phyloP scores from a whole-genome alignment of 2,329 filamentous ascomycete genomes.

The Colletotrichum somersetense region DNA sequence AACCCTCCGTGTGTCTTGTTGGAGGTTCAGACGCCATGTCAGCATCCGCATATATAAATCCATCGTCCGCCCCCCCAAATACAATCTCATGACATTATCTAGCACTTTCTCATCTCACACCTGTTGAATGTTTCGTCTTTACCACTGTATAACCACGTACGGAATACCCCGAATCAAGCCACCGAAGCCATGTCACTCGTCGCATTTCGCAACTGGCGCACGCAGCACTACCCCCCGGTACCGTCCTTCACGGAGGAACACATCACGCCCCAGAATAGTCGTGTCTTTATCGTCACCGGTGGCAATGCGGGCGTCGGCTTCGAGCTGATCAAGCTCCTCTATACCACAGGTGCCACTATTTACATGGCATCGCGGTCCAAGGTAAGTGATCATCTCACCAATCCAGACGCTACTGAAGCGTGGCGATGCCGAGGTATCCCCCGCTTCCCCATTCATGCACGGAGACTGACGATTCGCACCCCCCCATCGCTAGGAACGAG shows the following conservation, averaged over 20 bases:
- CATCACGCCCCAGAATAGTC: conserved; percentile 46
- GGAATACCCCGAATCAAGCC: background rate
- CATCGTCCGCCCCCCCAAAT: too few relatives aligned
- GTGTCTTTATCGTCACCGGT: conserved; percentile 62
- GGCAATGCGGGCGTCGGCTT: conserved; percentile 58
- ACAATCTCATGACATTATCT: background rate
- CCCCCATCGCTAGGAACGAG: conserved; percentile 45
- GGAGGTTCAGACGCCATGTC: background rate
- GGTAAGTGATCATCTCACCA: conserved; percentile 33
- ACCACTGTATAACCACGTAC: background rate
- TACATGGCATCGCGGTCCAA: conserved; percentile 63
- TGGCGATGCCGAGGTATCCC: too few relatives aligned
- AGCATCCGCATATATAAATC: background rate
- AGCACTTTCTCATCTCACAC: background rate
- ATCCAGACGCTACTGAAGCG: conserved; percentile 43
- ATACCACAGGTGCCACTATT: conserved; percentile 63
- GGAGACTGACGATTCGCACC: background rate
- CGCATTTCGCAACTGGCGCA: conserved; percentile 5
- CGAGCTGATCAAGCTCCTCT: conserved; percentile 66
- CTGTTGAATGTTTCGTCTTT: too few relatives aligned
- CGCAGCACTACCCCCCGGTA: conserved; percentile 43
- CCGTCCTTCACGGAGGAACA: conserved; percentile 47
- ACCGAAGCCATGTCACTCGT: background rate
- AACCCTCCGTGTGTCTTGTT: background rate
- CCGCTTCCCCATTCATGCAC: background rate